Evolutionary conservation across 495 filamentous ascomycete genomes (phyloP).

Genomic region (Thozetella sp.): DNA sequence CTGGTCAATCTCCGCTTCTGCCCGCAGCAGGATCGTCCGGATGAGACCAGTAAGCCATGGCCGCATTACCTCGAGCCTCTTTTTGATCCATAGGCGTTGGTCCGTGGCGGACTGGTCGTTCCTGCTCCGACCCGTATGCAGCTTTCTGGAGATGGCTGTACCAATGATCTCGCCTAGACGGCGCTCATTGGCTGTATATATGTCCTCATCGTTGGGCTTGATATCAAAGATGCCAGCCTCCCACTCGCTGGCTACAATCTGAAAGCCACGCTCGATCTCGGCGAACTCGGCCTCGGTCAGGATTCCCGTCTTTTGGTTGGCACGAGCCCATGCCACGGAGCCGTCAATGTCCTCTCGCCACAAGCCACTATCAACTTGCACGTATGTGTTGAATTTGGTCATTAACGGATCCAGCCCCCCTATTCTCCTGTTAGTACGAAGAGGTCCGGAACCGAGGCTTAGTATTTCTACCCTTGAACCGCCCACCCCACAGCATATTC

Average conservation of each 20-base stretch:
- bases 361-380: slow-evolving; percentile 74
- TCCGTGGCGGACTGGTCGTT: slow-evolving; percentile 91
- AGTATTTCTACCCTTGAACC: slow-evolving; percentile 61
- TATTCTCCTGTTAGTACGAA: slow-evolving; percentile 7
- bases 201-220: slow-evolving; percentile 60
- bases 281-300: slow-evolving; percentile 71
- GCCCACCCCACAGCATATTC: slow-evolving; percentile 77
- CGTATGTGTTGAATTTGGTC: slow-evolving; percentile 77
- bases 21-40: slow-evolving; percentile 65
- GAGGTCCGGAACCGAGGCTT: background rate
- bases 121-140: slow-evolving; percentile 83
- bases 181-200: slow-evolving; percentile 88
- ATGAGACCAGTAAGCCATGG: slow-evolving; percentile 65
- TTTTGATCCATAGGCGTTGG: slow-evolving; percentile 83
- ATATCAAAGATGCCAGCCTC: slow-evolving; percentile 53
- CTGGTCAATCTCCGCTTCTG: slow-evolving; percentile 67
- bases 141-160: slow-evolving; percentile 77
- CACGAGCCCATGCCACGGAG: slow-evolving; percentile 78
- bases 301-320: slow-evolving; percentile 71
- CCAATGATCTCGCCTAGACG: slow-evolving; percentile 83
- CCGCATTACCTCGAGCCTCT: slow-evolving; percentile 70
- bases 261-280: slow-evolving; percentile 71
- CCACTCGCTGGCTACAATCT: slow-evolving; percentile 73
- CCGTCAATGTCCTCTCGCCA: slow-evolving; percentile 75
- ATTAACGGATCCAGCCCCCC: slow-evolving; percentile 81